These are phyloP conservation scores for Tolypocladium capitatum DNA, from an alignment of 2,329 filamentous ascomycete genomes.

Conservation along the genomic window DNA sequence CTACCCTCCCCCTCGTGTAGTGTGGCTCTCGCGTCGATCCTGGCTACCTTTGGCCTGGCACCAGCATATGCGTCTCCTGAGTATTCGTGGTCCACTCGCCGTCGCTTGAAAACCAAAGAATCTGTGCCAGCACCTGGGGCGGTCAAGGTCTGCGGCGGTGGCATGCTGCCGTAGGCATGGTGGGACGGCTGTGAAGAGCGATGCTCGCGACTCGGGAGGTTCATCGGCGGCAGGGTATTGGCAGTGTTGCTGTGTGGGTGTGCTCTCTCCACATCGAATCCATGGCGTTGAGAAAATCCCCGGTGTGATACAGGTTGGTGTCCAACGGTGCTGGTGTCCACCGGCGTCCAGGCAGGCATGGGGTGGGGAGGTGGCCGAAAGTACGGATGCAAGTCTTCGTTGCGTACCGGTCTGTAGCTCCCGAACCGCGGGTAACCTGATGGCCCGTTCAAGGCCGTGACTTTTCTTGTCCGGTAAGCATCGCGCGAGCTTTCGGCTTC, in stretches of 20 bases:
- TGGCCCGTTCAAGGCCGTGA: not conserved
- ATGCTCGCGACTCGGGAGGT: not conserved
- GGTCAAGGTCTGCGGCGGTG: not conserved
- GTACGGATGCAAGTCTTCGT: not conserved
- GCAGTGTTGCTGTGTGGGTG: too few relatives aligned
- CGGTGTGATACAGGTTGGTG: not conserved
- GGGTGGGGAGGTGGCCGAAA: not conserved
- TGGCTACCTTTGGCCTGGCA: not conserved
- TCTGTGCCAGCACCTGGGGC: not conserved
- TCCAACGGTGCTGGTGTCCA: not conserved
- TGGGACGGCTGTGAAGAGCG: not conserved
- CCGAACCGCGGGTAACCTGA: not conserved
- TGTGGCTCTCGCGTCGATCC: not conserved
- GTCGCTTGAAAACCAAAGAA: not conserved
- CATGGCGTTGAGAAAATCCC: not conserved
- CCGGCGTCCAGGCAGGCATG: not conserved
- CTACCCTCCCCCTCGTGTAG: not conserved
- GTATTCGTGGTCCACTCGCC: not conserved
- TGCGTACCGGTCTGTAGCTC: not conserved
- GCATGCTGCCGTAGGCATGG: not conserved
- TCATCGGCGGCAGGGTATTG: not conserved
- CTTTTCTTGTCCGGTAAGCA: not conserved
- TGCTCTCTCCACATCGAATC: not conserved
- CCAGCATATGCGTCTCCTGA: not conserved
- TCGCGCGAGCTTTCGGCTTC: slow-evolving; percentile 22